Base-by-base conservation (phyloP, 2,329 filamentous ascomycete species). In the Cercospora sp. region DNA sequence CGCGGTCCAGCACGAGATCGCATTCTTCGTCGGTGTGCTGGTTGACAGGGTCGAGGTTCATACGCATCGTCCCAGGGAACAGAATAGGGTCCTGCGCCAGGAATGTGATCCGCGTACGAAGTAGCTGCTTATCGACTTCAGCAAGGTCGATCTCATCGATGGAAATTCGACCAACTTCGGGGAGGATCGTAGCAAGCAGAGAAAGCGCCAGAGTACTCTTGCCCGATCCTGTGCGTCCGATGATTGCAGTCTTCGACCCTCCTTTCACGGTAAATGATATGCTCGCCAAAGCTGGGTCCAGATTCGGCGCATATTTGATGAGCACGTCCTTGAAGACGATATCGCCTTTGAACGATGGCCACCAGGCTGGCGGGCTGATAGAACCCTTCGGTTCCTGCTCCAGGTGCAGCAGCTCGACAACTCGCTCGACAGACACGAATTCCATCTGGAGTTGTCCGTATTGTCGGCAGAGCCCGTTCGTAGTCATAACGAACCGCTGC, bases 391-490 rank as follows among this genome's bases (percentile, higher is more conserved):
- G 82, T 77, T 97, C 93, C 76, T 92, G 88, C 16, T 94, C 91
- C 0, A 97, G 85, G 67, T 91, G 87, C 1, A 95, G 84, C 0
- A 97, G 85, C 78, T 95, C 92, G 9, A 95, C 88, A 0, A 97
- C 90, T 48, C 93, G 88, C 79, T 97, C 93, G 0, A 97, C 91
- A 0, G 91, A 94, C 0, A 97, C 93, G 72, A 97, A 97, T 76
- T 97, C 91, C 86, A 97, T 93, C 77, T 97, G 93, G 1, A 97
- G 84, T 75, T 91, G 88, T 2, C 93, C 93, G 74, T 97, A 97
- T 67, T 88, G 87, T 68, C 88, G 88, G 79, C 93, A 97, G 0
- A 97, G 85, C 1, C 83, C 82, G 75, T 94, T 91, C 0, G 91
- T 94, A 7, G 89, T 85, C 9, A 82, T 79, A 18, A 94, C 91